Evolutionary conservation across 208 protist species (phyloP), one percentile per base, ranked within the genome.

Genomic region (Trypanosoma cruzi): DNA sequence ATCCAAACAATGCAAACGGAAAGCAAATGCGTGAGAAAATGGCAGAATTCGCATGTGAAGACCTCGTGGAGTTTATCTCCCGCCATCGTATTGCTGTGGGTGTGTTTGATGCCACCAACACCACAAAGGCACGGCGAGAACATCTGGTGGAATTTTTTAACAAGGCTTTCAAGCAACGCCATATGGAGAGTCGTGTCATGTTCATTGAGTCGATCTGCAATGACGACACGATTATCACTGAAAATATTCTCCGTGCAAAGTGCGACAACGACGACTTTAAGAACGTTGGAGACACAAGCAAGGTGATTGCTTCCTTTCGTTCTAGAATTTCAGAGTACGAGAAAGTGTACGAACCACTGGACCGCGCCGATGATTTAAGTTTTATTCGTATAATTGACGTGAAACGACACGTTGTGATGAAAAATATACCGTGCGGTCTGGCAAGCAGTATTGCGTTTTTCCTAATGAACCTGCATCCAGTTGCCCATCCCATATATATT

Each of bases 161-260:
- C 36, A 49, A 64, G 7, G 77, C 84, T 44, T 64, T 79, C 20
- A 58, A 79, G 29, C 69, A 80, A 46, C 50, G 62, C 13, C 62
- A 71, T 34, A 57, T 91, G 60, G 70, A 80, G n/a, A 93, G 82
- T 71, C 85, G 88, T 4, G 57, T 95, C 24, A 80, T 97, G n/a
- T 97, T 96, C 69, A 94, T 96, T 70, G 93, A 97, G 74, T 96
- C 90, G 26, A 87, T 97, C 56, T 97, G 93, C 74, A 94, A 89
- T 29, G 91, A 97, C 64, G 80, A 92, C 52, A 80, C 74, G 3
- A 90, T 97, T 73, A 85, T 97, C 58, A 94, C 79, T 50, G 86
- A 94, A 74, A 97, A 94, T 71, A 95, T 97, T 59, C 70, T 97
- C 20, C 86, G 87, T 37, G 85, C 84, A 66, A 97, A 97, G 75